These are phyloP conservation scores for Apiospora koreana DNA, from an alignment of 2,329 filamentous ascomycete species.

Conservation along the genomic window DNA sequence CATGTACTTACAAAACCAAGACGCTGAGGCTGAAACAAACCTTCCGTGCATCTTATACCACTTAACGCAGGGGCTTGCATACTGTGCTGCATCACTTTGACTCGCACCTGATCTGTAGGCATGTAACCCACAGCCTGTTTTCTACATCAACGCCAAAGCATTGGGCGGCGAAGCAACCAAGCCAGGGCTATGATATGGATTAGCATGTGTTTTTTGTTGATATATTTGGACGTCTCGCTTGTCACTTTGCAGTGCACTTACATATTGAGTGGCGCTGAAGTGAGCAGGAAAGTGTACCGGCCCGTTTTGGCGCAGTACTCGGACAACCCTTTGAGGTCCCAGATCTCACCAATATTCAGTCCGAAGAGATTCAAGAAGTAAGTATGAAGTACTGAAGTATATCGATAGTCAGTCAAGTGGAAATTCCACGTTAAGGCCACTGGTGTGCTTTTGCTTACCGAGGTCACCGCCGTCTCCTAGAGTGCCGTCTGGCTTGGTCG, in stretches of 20 bases:
- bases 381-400: conserved; percentile 11
- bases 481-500: conserved; percentile 28
- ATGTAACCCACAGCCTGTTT: too few relatives aligned
- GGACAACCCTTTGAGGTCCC: conserved; percentile 23
- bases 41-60: too few relatives aligned
- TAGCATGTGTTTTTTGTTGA: not conserved
- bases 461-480: conserved; percentile 11
- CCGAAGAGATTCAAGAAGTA: conserved; percentile 17
- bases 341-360: conserved; percentile 24
- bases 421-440: too few relatives aligned
- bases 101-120: too few relatives aligned
- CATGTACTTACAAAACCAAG: too few relatives aligned
- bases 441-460: conserved; percentile 5
- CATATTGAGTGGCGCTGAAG: conserved; percentile 42
- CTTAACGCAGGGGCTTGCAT: too few relatives aligned
- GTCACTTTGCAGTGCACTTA: not conserved
- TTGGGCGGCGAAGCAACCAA: conserved; percentile 42
- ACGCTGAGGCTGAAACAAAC: not conserved
- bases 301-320: conserved; percentile 34
- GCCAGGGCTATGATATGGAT: conserved; percentile 24
- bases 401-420: not conserved
- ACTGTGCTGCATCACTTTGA: too few relatives aligned
- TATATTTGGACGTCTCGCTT: rapidly evolving
- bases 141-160: conserved; percentile 37
- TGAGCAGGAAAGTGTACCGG: conserved; percentile 43